Evolutionary conservation across 257 asterid species (phyloP).

Genomic region (Nicotiana benthamiana): DNA sequence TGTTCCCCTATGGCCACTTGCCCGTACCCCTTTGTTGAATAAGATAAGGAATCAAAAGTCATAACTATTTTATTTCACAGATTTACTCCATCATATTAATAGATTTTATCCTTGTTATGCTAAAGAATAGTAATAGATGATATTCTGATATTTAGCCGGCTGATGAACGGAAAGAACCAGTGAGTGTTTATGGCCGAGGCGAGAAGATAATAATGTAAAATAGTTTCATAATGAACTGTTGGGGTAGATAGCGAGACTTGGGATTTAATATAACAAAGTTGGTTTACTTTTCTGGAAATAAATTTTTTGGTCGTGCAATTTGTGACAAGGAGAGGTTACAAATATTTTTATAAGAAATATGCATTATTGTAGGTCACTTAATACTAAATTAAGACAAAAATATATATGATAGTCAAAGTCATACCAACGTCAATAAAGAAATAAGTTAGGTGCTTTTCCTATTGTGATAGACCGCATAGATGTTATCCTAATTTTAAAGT

Average conservation of each 20-base stretch:
- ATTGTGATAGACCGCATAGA: slow-evolving; percentile 36
- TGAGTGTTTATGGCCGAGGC: background rate
- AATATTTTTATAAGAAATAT: slow-evolving; percentile 26
- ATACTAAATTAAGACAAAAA: slow-evolving; percentile 27
- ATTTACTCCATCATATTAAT: background rate
- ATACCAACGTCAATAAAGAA: slow-evolving; percentile 26
- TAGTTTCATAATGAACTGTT: background rate
- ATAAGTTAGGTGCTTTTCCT: slow-evolving; percentile 52
- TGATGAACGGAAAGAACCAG: background rate
- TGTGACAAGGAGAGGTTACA: slow-evolving; percentile 37
- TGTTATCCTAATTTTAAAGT: slow-evolving; percentile 21
- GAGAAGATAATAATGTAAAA: background rate
- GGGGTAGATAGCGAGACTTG: background rate
- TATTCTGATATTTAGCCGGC: background rate
- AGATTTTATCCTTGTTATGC: background rate
- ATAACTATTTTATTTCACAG: background rate
- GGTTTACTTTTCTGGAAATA: background rate
- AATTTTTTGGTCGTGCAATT: slow-evolving; percentile 14
- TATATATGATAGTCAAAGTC: slow-evolving; percentile 35
- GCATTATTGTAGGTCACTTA: slow-evolving; percentile 37
- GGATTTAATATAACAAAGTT: background rate
- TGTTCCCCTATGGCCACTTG: too few species aligned
- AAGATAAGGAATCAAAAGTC: background rate
- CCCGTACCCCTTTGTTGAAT: background rate
- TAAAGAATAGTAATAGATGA: background rate